These are phyloP conservation scores for Phaffomyces antillensis DNA, from an alignment of 805 yeast genomes.

Conservation along the genomic window DNA sequence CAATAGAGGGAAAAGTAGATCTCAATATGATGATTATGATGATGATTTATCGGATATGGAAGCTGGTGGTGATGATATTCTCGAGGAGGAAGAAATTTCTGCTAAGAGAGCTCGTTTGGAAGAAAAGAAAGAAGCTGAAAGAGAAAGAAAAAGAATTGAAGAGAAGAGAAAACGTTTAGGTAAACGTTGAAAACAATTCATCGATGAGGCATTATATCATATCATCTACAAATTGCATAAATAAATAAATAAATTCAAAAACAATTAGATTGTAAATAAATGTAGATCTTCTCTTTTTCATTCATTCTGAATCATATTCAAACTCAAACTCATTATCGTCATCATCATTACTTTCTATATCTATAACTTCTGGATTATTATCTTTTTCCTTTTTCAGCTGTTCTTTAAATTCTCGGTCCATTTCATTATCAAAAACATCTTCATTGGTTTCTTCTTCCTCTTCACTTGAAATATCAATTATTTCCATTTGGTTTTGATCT, in stretches of 20 bases:
- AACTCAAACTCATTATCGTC: constrained; percentile 33
- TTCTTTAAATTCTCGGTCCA: constrained; percentile 3
- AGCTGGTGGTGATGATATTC: constrained; percentile 84
- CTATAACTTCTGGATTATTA: neutral
- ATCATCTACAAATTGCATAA: no score
- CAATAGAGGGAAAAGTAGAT: constrained; percentile 52
- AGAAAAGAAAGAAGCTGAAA: constrained; percentile 62
- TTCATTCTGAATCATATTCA: constrained; percentile 29
- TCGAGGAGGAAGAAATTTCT: constrained; percentile 75
- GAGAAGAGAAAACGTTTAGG: constrained; percentile 40
- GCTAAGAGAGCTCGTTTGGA: constrained; percentile 64
- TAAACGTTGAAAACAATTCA: constrained; percentile 3
- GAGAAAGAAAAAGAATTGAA: constrained; percentile 42
- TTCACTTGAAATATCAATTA: no score
- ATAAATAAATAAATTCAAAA: neutral
- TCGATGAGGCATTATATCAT: no score
- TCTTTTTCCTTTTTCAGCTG: constrained; percentile 6
- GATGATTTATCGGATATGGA: constrained; percentile 72
- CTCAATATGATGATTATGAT: constrained; percentile 35
- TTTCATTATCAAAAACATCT: constrained; percentile 4
- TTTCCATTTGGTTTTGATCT: no score
- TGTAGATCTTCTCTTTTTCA: neutral
- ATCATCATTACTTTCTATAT: constrained; percentile 18
- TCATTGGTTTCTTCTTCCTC: no score
- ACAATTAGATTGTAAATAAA: neutral